phyloP scores from a whole-genome alignment of 306 rosid genomes.

The Aeschynomene evenia region DNA sequence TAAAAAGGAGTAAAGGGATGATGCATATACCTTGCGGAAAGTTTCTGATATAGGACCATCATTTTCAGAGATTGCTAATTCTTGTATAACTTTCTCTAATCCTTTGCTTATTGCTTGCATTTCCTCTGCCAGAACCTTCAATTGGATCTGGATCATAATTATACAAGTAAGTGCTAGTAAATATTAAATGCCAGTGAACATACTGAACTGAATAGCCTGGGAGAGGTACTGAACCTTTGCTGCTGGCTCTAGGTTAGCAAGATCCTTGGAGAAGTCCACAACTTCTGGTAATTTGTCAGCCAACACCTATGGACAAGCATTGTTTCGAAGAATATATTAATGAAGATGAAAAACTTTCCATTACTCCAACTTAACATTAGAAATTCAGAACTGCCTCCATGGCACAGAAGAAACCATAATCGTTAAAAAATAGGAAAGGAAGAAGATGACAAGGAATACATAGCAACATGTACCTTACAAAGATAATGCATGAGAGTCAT shows the following conservation, averaged over 20 bases:
- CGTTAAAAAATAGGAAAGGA: neutral
- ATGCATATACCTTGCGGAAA: constrained; percentile 60
- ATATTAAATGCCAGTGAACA: neutral
- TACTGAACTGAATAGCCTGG: constrained; percentile 29
- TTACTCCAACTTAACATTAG: constrained; percentile 6
- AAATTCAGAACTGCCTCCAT: neutral
- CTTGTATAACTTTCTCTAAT: constrained; percentile 81
- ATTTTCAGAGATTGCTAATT: constrained; percentile 70
- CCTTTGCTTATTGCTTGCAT: constrained; percentile 96
- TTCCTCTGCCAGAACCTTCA: constrained; percentile 88
- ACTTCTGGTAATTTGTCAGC: constrained; percentile 79
- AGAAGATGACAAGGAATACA: neutral
- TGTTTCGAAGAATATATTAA: constrained; percentile 23
- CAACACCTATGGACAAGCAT: constrained; percentile 55
- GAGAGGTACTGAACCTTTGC: constrained; percentile 75
- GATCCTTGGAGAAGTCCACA: constrained; percentile 77
- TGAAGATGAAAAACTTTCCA: constrained; percentile 19
- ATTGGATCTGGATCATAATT: constrained; percentile 59
- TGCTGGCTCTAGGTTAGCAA: constrained; percentile 78
- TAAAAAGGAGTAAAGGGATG: neutral
- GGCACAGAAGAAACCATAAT: neutral
- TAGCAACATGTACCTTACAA: constrained; percentile 64
- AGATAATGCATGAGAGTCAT: constrained; percentile 93
- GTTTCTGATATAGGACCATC: constrained; percentile 81
- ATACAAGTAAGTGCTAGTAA: constrained; percentile 24